Base-by-base conservation (phyloP, 306 rosid genomes). In the Cicer chorassanicum region DNA sequence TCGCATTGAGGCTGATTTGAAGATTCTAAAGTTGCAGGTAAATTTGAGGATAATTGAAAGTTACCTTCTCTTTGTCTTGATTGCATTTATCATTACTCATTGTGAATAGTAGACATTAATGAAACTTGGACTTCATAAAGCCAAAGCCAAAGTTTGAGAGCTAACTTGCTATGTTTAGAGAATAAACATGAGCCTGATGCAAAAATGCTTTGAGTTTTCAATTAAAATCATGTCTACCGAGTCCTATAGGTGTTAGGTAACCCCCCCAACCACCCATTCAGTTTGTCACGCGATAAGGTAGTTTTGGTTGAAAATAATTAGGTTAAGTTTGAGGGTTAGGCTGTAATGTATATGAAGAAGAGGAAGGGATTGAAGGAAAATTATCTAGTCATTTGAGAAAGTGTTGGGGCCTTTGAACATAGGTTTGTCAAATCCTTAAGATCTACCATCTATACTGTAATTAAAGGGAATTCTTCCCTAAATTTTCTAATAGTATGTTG, bases 1-100 rank as follows among this genome's bases (percentile, higher is more conserved):
- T 55, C 95, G 98, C 39, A 83, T 88, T 71, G 97, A 91, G 78
- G 97, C 98, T 72, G 98, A 94, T 87, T 78, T 89, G 87, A 90
- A 87, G 84, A 94, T 94, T 82, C 84, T 94, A 16, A 94, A 88
- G 64, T 83, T 91, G 81, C 98, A 94, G 96, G 98, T 91, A 68
- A 13, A 42, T 54, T 56, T 75, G 79, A 53, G 63, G 29, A 51
- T 41, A 77, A 29, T 59, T 24, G 34, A 24, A 24, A 24, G 34
- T 24, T 24, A 24, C 34, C 34, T 24, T 24, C 34, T 24, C 45
- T 6, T 48, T 81, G 54, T 40, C 41, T 65, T 49, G 34, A 15
- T 61, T 36, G 15, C 4, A 13, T 80, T 24, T 41, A 41, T 65
- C 13, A 24, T 51, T 54, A 53, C 14, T n/a, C 44, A 6, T 63